Percentiles rank a stretch among this genome's conserved stretches.
These are phyloP conservation scores for Mycosarcoma mackinlayi DNA, from an alignment of 1,284 basidiomycete genomes.

Conservation along the genomic window DNA sequence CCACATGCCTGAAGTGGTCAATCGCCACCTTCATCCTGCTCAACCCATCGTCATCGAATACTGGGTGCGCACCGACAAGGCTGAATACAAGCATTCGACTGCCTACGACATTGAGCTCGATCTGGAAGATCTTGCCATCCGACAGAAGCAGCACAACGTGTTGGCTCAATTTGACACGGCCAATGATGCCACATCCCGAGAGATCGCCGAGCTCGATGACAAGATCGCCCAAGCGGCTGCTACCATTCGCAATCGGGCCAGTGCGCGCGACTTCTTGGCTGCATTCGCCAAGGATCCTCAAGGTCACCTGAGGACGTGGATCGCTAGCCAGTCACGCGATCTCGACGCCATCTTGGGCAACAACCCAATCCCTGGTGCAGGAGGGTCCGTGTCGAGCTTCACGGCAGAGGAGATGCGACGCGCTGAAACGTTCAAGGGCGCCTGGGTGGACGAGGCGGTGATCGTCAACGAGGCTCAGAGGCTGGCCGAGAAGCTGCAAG, in stretches of 20 bases:
- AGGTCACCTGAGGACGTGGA: slow-evolving; percentile 86
- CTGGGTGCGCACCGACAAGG: slow-evolving; percentile 68
- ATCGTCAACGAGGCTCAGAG: slow-evolving; percentile 64
- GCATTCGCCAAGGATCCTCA: slow-evolving; percentile 84
- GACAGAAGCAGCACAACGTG: slow-evolving; percentile 80
- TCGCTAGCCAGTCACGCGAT: slow-evolving; percentile 89
- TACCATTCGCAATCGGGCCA: slow-evolving; percentile 83
- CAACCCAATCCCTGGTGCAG: slow-evolving; percentile 74
- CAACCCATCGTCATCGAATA: slow-evolving; percentile 89
- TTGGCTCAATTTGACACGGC: slow-evolving; percentile 79
- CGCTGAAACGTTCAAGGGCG: slow-evolving; percentile 87
- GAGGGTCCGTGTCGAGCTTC: slow-evolving; percentile 71
- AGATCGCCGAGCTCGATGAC: slow-evolving; percentile 83
- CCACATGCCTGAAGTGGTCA: slow-evolving; percentile 85
- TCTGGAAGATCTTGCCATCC: slow-evolving; percentile 82
- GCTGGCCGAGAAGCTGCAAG: slow-evolving; percentile 59
- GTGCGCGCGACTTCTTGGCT: slow-evolving; percentile 86
- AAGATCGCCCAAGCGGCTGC: slow-evolving; percentile 71
- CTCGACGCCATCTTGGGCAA: slow-evolving; percentile 81
- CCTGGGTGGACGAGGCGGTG: slow-evolving; percentile 75
- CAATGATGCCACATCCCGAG: slow-evolving; percentile 72
- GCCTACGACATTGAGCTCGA: slow-evolving; percentile 91
- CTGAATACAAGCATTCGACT: slow-evolving; percentile 68
- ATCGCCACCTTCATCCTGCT: slow-evolving; percentile 80
- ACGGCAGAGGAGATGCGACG: slow-evolving; percentile 86